These are phyloP conservation scores for Echites panduratus DNA, from an alignment of 257 asterid species.

Conservation along the genomic window DNA sequence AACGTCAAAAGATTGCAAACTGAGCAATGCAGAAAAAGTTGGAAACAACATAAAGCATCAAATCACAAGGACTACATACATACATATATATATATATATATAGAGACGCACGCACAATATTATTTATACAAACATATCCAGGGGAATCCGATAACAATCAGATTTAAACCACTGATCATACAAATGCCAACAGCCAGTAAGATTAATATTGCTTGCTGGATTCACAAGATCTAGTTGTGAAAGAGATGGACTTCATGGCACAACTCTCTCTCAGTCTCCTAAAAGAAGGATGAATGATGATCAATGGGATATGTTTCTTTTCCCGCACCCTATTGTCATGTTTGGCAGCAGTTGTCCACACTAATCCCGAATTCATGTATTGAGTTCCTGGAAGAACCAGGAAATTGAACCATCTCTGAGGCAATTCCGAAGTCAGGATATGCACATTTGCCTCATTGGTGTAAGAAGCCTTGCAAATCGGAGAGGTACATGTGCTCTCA, in stretches of 20 bases:
- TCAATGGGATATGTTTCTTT: neutral
- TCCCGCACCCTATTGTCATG: neutral
- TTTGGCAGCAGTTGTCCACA: neutral
- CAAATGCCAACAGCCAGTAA: neutral
- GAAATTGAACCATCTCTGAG: neutral
- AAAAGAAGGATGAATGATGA: neutral
- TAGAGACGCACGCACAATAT: neutral
- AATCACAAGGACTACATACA: neutral
- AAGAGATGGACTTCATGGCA: neutral
- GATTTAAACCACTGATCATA: neutral
- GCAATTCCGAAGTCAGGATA: conserved; percentile 25
- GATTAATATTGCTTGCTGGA: neutral
- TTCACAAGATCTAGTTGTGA: conserved; percentile 6
- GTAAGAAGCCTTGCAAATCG: conserved; percentile 90
- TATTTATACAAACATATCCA: neutral
- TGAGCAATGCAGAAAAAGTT: no score
- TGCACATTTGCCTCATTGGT: conserved; percentile 77
- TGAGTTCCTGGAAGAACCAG: neutral
- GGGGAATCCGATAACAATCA: neutral
- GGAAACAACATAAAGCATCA: neutral
- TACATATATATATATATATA: no score
- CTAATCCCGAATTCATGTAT: neutral
- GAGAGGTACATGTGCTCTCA: conserved; percentile 87
- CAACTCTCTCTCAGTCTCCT: neutral
- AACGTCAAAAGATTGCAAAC: neutral